Evolutionary conservation across 495 filamentous ascomycete species (phyloP), one percentile per base, ranked within the genome.

Genomic region (Copromyces sp.): DNA sequence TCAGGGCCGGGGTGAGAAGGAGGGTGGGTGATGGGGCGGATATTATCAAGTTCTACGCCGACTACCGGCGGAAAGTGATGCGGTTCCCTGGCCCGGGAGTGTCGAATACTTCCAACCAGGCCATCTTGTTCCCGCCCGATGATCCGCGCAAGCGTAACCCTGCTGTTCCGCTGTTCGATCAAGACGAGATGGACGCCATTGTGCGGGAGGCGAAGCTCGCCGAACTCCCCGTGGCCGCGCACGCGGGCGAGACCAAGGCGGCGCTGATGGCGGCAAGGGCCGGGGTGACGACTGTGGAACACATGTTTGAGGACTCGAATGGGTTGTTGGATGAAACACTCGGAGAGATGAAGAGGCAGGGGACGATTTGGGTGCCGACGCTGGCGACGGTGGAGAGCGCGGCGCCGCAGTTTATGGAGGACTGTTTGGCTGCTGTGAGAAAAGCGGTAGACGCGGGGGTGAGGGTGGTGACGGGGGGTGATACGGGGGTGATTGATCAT

Each of bases 11-110:
- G 1, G 86, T 88, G 9, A 79, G 86, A 12, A 74, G 86, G 44
- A 73, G 86, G 2, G 72, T 87, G 1, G 84, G 81, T 8, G 85
- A 82, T 4, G 85, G 85, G 7, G 86, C 86, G 0, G 86, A 88
- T 73, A 38, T 88, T 16, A 78, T 88, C 70, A 88, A 88, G 73
- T 83, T 87, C 74, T 87, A 86, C 70, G 85, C 82, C 12, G 86
- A 88, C 72, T 88, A 86, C 73, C 77, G 84, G 1, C 82, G 84
- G 72, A 80, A 85, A 42, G 73, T 76, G 14, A 78, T 88, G 75
- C 79, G 86, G 0, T 88, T 80, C 70, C 86, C 86, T 14, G 72
- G 75, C 3, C 69, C 73, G 4, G 45, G 72, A 65, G 69, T 73
- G 32, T 44, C 76, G 16, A 44, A 75, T 39, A 72, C 78, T 47